Conservation (phyloP, 352 stramenopile species). For the Phytophthora quininea region DNA sequence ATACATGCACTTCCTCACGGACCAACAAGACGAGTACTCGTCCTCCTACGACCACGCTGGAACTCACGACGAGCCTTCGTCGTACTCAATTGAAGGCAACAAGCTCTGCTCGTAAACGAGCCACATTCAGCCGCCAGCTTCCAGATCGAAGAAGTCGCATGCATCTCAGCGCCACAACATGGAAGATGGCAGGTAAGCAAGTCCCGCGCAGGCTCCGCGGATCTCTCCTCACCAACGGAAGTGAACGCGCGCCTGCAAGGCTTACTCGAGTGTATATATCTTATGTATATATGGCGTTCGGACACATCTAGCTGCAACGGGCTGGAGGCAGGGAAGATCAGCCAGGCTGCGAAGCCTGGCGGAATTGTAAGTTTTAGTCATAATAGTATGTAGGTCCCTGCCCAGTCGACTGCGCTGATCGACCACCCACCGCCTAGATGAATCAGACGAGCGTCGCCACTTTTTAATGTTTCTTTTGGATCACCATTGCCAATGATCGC, state of each 20-base stretch:
- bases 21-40: constrained; percentile 46
- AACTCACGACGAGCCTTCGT: constrained; percentile 37
- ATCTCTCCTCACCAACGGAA: constrained; percentile 36
- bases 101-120: constrained; percentile 75
- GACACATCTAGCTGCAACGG: constrained; percentile 5
- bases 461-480: constrained; percentile 5
- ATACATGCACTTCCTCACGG: constrained; percentile 83
- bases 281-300: constrained; percentile 41
- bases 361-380: constrained; percentile 50
- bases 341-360: constrained; percentile 10
- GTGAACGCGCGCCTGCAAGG: constrained; percentile 31
- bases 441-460: constrained; percentile 9
- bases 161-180: constrained; percentile 7
- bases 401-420: background rate
- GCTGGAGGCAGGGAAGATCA: constrained; percentile 29
- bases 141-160: constrained; percentile 8
- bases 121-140: constrained; percentile 25
- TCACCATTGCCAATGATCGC: constrained; percentile 11
- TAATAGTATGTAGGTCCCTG: constrained; percentile 44
- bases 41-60: constrained; percentile 37
- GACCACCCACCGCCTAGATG: constrained; percentile 5
- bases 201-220: constrained; percentile 14
- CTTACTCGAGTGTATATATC: constrained; percentile 48
- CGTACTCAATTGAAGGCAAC: constrained; percentile 77
- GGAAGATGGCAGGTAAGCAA: constrained; percentile 17